Percentiles rank a stretch among this genome's conserved stretches.
Conservation (phyloP, 257 asterid genomes). For the Cinchona pubescens region DNA sequence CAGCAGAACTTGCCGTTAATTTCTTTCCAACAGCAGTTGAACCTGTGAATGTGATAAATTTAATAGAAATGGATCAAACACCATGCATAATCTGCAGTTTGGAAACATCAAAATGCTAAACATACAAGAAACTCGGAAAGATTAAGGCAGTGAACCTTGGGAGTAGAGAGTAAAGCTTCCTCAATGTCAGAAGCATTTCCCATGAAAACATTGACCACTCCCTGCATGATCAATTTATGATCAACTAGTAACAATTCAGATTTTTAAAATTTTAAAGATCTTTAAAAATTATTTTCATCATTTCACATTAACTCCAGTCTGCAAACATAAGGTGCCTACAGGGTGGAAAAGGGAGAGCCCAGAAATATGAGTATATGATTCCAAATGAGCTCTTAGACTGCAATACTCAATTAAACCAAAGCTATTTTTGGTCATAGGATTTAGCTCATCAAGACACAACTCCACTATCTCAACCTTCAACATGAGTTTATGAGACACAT, state of each 20-base stretch:
- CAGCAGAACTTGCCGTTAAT: slow-evolving; percentile 92
- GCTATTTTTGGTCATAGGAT: not conserved
- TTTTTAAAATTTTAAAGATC: not conserved
- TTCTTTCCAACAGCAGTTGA: slow-evolving; percentile 96
- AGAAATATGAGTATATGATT: not conserved
- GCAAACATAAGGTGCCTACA: not conserved
- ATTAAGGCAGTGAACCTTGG: slow-evolving; percentile 39
- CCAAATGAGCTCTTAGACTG: not conserved
- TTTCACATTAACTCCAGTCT: not conserved
- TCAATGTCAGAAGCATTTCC: slow-evolving; percentile 91
- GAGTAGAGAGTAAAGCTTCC: slow-evolving; percentile 71
- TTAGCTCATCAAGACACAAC: not conserved
- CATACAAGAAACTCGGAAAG: not conserved
- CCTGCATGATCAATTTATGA: slow-evolving; percentile 51
- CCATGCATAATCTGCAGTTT: not conserved
- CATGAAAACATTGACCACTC: slow-evolving; percentile 87
- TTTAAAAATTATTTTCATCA: too few species aligned
- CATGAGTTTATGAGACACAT: not conserved
- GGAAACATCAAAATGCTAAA: slow-evolving; percentile 11
- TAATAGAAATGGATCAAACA: slow-evolving; percentile 11
- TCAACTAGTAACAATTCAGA: slow-evolving; percentile 5
- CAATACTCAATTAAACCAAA: not conserved
- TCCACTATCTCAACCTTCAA: slow-evolving; percentile 5
- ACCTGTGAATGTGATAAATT: slow-evolving; percentile 78
- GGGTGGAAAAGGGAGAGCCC: not conserved